Conservation (phyloP, 352 stramenopile species). For the Globisporangium iwayamae region DNA sequence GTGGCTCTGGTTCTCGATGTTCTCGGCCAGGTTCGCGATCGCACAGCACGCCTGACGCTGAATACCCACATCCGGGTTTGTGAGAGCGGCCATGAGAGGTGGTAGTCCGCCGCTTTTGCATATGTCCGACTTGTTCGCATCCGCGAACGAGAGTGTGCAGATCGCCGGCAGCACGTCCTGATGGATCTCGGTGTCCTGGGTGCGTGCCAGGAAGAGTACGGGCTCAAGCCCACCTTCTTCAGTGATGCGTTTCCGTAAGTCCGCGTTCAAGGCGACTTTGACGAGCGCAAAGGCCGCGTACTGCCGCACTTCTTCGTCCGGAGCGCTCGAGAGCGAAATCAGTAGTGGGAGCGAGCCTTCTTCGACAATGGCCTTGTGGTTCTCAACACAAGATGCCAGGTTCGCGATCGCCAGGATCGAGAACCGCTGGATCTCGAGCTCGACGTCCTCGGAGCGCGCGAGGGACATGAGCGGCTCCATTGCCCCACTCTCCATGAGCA, state of each 20-base stretch:
- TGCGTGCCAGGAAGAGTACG: constrained; percentile 94
- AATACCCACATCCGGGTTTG: constrained; percentile 69
- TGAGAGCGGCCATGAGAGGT: constrained; percentile 79
- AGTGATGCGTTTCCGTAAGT: constrained; percentile 92
- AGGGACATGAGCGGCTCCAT: constrained; percentile 96
- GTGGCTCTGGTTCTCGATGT: constrained; percentile 91
- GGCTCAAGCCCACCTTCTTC: constrained; percentile 94
- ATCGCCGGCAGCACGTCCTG: constrained; percentile 89
- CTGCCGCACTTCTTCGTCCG: constrained; percentile 92
- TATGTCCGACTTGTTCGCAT: constrained; percentile 94
- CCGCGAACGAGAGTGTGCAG: constrained; percentile 90
- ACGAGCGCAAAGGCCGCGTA: constrained; percentile 95
- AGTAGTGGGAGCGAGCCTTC: constrained; percentile 93
- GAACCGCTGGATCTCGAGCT: constrained; percentile 95
- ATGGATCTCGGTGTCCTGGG: constrained; percentile 90
- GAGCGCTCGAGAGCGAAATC: constrained; percentile 93
- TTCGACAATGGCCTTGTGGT: constrained; percentile 92
- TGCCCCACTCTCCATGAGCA: constrained; percentile 91
- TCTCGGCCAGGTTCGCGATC: constrained; percentile 94
- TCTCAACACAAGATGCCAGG: constrained; percentile 91
- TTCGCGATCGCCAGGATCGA: constrained; percentile 93
- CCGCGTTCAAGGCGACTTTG: constrained; percentile 94
- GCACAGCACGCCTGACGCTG: constrained; percentile 93
- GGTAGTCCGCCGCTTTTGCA: constrained; percentile 91
- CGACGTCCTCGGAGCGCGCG: constrained; percentile 91